Evolutionary conservation across 2,329 filamentous ascomycete species (phyloP).

Genomic region (Calonectria henricotiae): DNA sequence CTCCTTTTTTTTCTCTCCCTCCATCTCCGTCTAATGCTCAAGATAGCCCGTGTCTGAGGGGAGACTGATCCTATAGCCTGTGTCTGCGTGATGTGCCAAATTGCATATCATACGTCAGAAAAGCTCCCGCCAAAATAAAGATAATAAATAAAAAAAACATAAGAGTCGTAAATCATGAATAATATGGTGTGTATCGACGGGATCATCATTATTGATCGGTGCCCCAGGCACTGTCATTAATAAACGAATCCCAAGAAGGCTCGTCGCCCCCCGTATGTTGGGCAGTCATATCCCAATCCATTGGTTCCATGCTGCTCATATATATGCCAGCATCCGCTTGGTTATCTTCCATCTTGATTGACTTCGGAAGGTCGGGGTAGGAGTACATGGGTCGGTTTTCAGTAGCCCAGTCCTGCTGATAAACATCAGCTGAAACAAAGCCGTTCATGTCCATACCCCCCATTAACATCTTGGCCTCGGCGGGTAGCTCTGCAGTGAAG

Average conservation of each 20-base stretch:
- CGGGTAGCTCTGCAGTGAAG: conserved; percentile 63
- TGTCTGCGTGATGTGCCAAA: not conserved
- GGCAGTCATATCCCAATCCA: conserved; percentile 36
- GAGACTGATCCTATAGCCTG: not conserved
- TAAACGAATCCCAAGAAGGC: conserved; percentile 54
- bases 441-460: conserved; percentile 52
- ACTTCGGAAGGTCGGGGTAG: conserved; percentile 24
- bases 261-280: conserved; percentile 48
- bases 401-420: conserved; percentile 38
- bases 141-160: conserved; percentile 27
- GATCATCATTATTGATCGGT: conserved; percentile 43
- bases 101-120: not conserved
- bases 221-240: conserved; percentile 53
- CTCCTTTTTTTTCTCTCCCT: not conserved
- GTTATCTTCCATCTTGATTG: conserved; percentile 25
- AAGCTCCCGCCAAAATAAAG: not conserved
- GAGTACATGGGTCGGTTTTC: conserved; percentile 28
- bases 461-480: conserved; percentile 63
- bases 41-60: not conserved
- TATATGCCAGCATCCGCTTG: conserved; percentile 4
- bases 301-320: conserved; percentile 9
- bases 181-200: not conserved
- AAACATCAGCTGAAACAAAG: conserved; percentile 40
- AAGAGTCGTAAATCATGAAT: conserved; percentile 42
- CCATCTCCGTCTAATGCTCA: not conserved